Conservation (phyloP, 108 stramenopile genomes). For the Cyclotella baltica region DNA sequence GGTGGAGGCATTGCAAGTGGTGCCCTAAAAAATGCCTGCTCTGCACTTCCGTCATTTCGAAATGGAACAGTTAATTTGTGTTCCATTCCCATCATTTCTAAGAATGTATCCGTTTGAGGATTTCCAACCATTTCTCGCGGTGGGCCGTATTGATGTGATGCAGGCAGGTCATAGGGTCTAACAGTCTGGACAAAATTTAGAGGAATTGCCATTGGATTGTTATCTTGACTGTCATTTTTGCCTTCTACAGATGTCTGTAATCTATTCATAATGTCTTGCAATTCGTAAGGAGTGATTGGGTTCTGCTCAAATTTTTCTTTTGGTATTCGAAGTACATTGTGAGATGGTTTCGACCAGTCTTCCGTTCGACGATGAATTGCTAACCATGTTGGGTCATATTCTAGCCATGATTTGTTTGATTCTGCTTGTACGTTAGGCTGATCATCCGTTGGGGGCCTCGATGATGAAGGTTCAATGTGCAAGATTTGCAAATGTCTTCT, state of each 20-base stretch:
- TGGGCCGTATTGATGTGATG: conserved; percentile 21
- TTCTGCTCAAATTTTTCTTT: conserved; percentile 26
- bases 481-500: conserved; percentile 91
- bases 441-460: neutral
- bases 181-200: conserved; percentile 72
- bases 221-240: too few relatives aligned
- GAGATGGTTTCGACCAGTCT: conserved; percentile 49
- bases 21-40: neutral
- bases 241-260: conserved; percentile 20
- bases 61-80: conserved; percentile 86
- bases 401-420: conserved; percentile 46
- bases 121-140: conserved; percentile 80
- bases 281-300: conserved; percentile 49
- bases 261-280: conserved; percentile 45
- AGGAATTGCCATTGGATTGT: conserved; percentile 57
- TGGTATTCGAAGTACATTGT: conserved; percentile 39
- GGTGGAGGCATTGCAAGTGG: conserved; percentile 14
- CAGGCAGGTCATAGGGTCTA: conserved; percentile 37
- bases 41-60: conserved; percentile 3
- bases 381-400: conserved; percentile 90
- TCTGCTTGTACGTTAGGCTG: conserved; percentile 11
- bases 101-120: conserved; percentile 91
- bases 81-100: conserved; percentile 75
- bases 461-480: conserved; percentile 57
- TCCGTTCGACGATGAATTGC: conserved; percentile 84